phyloP scores from a whole-genome alignment of 2,329 filamentous ascomycete species.

The Verticillium nonalfalfae region DNA sequence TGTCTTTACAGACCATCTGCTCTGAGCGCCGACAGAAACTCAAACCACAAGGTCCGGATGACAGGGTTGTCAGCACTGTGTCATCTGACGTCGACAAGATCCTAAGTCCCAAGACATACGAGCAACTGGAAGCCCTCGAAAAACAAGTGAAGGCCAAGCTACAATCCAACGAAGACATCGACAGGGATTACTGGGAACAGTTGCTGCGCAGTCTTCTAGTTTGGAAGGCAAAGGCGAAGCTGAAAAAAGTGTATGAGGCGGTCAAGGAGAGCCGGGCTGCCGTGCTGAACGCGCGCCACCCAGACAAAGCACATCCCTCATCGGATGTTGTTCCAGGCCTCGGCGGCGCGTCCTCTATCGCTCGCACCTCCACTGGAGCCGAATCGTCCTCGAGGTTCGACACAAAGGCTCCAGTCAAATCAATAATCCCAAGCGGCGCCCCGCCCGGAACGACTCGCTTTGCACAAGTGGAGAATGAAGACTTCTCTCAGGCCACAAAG shows the following conservation, averaged over 20 bases:
- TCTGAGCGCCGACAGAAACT: conserved; percentile 65
- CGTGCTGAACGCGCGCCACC: conserved; percentile 58
- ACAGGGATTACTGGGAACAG: conserved; percentile 97
- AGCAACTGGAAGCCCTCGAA: conserved; percentile 82
- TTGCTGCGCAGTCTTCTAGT: conserved; percentile 76
- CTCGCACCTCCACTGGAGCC: not conserved
- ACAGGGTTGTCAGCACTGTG: conserved; percentile 74
- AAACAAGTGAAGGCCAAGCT: conserved; percentile 82
- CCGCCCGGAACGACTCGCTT: conserved; percentile 61
- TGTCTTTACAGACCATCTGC: conserved; percentile 80
- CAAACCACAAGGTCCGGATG: conserved; percentile 54
- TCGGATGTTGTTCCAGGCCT: not conserved
- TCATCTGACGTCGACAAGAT: conserved; percentile 83
- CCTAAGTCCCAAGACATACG: conserved; percentile 74
- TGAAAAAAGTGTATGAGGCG: conserved; percentile 70
- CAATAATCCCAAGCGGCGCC: conserved; percentile 10
- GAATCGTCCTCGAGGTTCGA: not conserved
- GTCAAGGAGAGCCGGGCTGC: conserved; percentile 59
- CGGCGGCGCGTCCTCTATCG: not conserved
- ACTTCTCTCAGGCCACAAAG: conserved; percentile 81
- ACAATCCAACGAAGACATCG: conserved; percentile 82
- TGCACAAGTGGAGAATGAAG: conserved; percentile 62
- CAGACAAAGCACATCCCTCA: conserved; percentile 51
- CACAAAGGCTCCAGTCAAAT: not conserved
- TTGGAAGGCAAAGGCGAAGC: conserved; percentile 85